Conservation (phyloP, 2,329 filamentous ascomycete genomes). For the Dryadomyces quercus-mongolicae region DNA sequence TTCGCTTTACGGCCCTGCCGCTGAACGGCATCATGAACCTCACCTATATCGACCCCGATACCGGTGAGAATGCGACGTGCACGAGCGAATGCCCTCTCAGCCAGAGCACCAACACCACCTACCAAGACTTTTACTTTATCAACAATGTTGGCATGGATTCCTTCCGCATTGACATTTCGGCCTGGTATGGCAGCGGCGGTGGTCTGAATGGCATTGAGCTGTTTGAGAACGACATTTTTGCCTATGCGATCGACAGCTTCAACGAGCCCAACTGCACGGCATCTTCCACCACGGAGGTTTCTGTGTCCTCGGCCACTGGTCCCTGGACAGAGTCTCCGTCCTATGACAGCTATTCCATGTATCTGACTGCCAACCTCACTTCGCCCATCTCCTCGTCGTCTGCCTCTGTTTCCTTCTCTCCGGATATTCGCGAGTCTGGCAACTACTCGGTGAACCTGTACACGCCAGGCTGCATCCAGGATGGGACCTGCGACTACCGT, state of each 20-base stretch:
- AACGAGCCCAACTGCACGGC: constrained; percentile 77
- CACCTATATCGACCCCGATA: constrained; percentile 69
- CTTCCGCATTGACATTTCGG: constrained; percentile 75
- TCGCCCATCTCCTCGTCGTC: constrained; percentile 42
- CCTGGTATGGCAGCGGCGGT: constrained; percentile 76
- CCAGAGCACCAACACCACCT: constrained; percentile 49
- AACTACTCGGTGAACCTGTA: constrained; percentile 88
- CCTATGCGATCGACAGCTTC: constrained; percentile 76
- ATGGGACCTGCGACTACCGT: constrained; percentile 62
- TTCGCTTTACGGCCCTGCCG: constrained; percentile 74
- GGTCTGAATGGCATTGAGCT: constrained; percentile 80
- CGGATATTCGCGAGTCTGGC: constrained; percentile 77
- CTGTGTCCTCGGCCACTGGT: constrained; percentile 57
- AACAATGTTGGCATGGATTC: constrained; percentile 77
- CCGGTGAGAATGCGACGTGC: constrained; percentile 57
- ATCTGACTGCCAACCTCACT: constrained; percentile 57
- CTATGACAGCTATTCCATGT: constrained; percentile 58
- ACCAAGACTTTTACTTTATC: constrained; percentile 87
- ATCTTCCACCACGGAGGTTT: constrained; percentile 43
- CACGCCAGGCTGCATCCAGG: constrained; percentile 79
- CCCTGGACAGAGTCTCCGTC: constrained; percentile 63
- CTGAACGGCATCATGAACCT: constrained; percentile 93
- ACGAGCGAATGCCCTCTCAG: constrained; percentile 79
- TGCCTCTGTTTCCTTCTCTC: constrained; percentile 64
- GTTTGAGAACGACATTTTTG: constrained; percentile 72